Conservation (phyloP, 768 basidiomycete genomes). For the Neoboletus magnificus region DNA sequence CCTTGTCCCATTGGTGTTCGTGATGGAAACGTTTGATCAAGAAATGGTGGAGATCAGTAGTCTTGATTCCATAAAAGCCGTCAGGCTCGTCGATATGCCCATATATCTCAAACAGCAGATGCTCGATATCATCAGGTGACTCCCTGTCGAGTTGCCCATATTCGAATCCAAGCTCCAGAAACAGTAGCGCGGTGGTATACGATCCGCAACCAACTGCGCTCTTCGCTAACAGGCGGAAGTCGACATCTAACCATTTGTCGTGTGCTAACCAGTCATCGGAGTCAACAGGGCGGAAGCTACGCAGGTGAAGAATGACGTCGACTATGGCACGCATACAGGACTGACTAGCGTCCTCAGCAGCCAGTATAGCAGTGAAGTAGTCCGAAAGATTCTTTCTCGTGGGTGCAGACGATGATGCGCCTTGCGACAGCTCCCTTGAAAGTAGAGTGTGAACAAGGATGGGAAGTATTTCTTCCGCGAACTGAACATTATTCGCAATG, state of each 20-base stretch:
- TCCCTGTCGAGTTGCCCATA: slow-evolving; percentile 32
- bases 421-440: slow-evolving; percentile 23
- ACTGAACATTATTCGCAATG: slow-evolving; percentile 47
- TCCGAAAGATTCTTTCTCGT: slow-evolving; percentile 20
- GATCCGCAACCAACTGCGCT: slow-evolving; percentile 77
- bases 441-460: slow-evolving; percentile 72
- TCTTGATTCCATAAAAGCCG: slow-evolving; percentile 93
- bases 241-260: slow-evolving; percentile 79
- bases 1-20: slow-evolving; percentile 89
- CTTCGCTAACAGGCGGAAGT: slow-evolving; percentile 66
- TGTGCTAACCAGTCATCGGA: slow-evolving; percentile 46
- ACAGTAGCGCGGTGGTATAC: slow-evolving; percentile 87
- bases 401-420: not conserved
- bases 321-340: slow-evolving; percentile 62
- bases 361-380: slow-evolving; percentile 27
- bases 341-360: slow-evolving; percentile 28
- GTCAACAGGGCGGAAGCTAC: slow-evolving; percentile 50
- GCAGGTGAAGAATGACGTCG: slow-evolving; percentile 75
- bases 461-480: slow-evolving; percentile 70
- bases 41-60: slow-evolving; percentile 71
- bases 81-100: slow-evolving; percentile 96
- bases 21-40: slow-evolving; percentile 87
- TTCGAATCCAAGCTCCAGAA: slow-evolving; percentile 77
- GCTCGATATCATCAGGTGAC: slow-evolving; percentile 43
- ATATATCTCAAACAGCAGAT: slow-evolving; percentile 88